Evolutionary conservation across 805 yeast species (phyloP).

Genomic region (Yarrowia deformans): DNA sequence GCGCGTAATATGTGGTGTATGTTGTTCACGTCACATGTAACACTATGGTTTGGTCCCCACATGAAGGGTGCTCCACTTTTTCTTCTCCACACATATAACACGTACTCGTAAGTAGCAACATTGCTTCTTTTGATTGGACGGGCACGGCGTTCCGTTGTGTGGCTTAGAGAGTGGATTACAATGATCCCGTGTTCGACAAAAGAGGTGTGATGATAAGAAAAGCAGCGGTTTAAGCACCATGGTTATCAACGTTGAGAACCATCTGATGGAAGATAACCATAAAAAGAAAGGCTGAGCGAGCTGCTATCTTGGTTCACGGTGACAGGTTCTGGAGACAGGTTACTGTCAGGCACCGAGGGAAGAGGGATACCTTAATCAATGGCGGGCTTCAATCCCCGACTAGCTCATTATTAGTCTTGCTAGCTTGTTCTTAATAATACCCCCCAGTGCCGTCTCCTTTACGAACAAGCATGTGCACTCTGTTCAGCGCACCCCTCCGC

Average conservation of each 20-base stretch:
- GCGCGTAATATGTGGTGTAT: background rate
- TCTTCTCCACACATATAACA: background rate
- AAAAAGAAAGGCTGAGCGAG: constrained; percentile 6
- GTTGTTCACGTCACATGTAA: constrained; percentile 4
- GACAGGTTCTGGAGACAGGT: no score
- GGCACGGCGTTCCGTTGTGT: background rate
- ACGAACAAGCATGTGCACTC: background rate
- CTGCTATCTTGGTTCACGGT: background rate
- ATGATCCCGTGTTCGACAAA: background rate
- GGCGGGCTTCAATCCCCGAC: no score
- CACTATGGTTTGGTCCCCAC: constrained; percentile 20
- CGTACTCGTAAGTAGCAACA: background rate
- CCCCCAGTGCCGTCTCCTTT: background rate
- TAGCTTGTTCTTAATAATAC: background rate
- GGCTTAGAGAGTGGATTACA: background rate
- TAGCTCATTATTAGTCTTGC: background rate
- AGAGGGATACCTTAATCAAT: no score
- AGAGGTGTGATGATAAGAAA: background rate
- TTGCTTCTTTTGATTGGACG: background rate
- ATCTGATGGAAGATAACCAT: constrained; percentile 24
- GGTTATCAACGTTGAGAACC: constrained; percentile 3
- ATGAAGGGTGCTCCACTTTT: constrained; percentile 6
- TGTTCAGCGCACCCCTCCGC: background rate
- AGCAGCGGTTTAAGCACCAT: background rate
- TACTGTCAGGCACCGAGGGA: no score